These are phyloP conservation scores for Aspergillus steynii DNA, from an alignment of 495 filamentous ascomycete species.

Conservation along the genomic window DNA sequence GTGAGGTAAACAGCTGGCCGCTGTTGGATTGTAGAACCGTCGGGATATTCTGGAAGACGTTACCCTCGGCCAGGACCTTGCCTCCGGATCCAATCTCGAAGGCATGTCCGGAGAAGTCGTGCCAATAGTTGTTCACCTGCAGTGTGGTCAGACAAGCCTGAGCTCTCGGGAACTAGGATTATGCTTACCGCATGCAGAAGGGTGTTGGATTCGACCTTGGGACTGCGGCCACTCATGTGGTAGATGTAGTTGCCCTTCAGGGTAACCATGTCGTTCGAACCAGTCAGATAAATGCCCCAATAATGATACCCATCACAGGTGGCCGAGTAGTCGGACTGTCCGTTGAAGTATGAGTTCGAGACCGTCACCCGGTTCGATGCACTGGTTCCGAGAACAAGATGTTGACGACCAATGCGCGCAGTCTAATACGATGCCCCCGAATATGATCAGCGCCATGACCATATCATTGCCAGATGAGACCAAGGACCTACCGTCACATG, in stretches of 20 bases:
- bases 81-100: slow-evolving; percentile 55
- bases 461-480: background rate
- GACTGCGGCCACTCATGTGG: slow-evolving; percentile 42
- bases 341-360: slow-evolving; percentile 46
- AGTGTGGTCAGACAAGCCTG: background rate
- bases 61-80: slow-evolving; percentile 58
- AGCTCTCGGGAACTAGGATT: background rate
- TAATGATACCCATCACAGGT: slow-evolving; percentile 47
- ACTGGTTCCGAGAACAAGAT: slow-evolving; percentile 40
- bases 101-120: slow-evolving; percentile 52
- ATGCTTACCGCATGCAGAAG: slow-evolving; percentile 40
- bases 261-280: slow-evolving; percentile 42
- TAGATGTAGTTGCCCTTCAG: slow-evolving; percentile 50
- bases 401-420: slow-evolving; percentile 43
- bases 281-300: slow-evolving; percentile 45
- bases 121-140: slow-evolving; percentile 61
- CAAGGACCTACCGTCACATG: slow-evolving; percentile 30
- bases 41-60: slow-evolving; percentile 56
- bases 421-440: slow-evolving; percentile 19
- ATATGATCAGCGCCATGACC: background rate
- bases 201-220: slow-evolving; percentile 45
- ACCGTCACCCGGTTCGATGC: slow-evolving; percentile 44
- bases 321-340: slow-evolving; percentile 36
- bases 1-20: slow-evolving; percentile 47
- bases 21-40: slow-evolving; percentile 29